phyloP scores from a whole-genome alignment of 192 early-diverging fungal species.

The Geranomyces michiganensis region DNA sequence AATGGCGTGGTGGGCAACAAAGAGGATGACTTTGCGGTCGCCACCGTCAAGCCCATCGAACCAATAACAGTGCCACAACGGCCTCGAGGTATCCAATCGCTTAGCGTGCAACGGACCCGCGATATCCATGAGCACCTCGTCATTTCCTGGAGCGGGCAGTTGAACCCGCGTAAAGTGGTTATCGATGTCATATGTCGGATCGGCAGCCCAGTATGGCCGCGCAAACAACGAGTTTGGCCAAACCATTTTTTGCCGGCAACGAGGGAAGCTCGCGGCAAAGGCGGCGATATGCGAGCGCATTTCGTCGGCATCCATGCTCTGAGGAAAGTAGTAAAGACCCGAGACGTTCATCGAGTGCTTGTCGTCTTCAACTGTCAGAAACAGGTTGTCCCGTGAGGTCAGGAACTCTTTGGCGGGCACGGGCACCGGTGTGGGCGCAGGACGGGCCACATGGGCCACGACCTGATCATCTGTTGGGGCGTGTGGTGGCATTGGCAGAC shows the following conservation, averaged over 20 bases:
- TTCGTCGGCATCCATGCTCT: constrained; percentile 5
- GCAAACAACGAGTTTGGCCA: constrained; percentile 21
- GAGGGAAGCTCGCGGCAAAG: constrained; percentile 16
- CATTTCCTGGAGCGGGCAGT: constrained; percentile 20
- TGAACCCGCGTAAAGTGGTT: constrained; percentile 33
- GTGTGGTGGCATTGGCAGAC: too few relatives aligned
- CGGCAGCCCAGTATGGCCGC: constrained; percentile 30
- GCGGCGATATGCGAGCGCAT: constrained; percentile 18
- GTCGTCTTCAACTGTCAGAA: constrained; percentile 38
- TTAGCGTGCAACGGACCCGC: constrained; percentile 1
- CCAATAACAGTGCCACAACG: constrained; percentile 32
- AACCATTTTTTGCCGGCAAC: constrained; percentile 13
- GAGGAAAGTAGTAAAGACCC: constrained; percentile 25
- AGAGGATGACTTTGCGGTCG: constrained; percentile 7
- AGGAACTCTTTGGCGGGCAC: constrained; percentile 19
- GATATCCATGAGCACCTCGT: constrained; percentile 12
- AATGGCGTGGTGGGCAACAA: constrained; percentile 31
- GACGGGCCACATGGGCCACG: too few relatives aligned
- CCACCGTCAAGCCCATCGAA: constrained; percentile 29
- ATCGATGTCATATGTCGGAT: constrained; percentile 25
- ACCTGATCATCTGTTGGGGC: too few relatives aligned
- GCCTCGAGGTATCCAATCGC: constrained; percentile 13
- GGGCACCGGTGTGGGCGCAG: background rate
- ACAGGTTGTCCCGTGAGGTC: constrained; percentile 37
- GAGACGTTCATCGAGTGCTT: constrained; percentile 26